Evolutionary conservation across 129 eudicot genomes (phyloP).

Genomic region (sunflower (Helianthus annuus)): HanXRQr2.0-SUNRISE NC_035445.2:83291709-83292208

Average conservation of each 20-base stretch:
- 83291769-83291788: constrained; percentile 51
- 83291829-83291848: constrained; percentile 56
- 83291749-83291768: constrained; percentile 87
- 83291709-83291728: neutral
- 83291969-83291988: constrained; percentile 89
- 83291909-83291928: constrained; percentile 68
- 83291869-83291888: constrained; percentile 44
- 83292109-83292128: constrained; percentile 92
- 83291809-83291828: constrained; percentile 47
- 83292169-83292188: constrained; percentile 65
- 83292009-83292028: constrained; percentile 68
- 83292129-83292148: constrained; percentile 83
- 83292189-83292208: constrained; percentile 65
- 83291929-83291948: constrained; percentile 84
- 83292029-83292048: constrained; percentile 52
- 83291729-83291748: constrained; percentile 89
- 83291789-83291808: constrained; percentile 69
- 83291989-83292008: constrained; percentile 78
- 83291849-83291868: constrained; percentile 66
- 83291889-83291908: constrained; percentile 60
- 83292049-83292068: constrained; percentile 58
- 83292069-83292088: constrained; percentile 72
- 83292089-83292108: constrained; percentile 98
- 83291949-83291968: constrained; percentile 94
- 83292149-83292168: constrained; percentile 77